Evolutionary conservation across 2,329 filamentous ascomycete genomes (phyloP).

Genomic region (Penicillium freii): DNA sequence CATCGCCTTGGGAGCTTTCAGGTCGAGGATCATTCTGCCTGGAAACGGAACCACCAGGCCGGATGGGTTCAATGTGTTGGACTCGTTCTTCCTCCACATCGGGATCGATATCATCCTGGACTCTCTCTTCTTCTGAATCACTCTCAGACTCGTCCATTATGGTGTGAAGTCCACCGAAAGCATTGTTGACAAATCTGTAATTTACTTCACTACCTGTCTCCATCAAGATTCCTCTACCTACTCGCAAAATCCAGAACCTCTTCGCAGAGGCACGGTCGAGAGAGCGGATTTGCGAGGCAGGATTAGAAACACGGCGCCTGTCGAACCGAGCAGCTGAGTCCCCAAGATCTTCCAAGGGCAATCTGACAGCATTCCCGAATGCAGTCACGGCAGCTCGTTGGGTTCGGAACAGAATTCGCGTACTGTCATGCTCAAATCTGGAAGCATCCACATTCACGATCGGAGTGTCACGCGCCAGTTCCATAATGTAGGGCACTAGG

Average conservation of each 20-base stretch:
- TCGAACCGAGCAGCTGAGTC: slow-evolving; percentile 35
- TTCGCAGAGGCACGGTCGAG: slow-evolving; percentile 36
- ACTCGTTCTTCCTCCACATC: slow-evolving; percentile 48
- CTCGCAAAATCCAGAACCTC: slow-evolving; percentile 59
- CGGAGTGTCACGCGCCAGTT: slow-evolving; percentile 50
- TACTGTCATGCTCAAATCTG: slow-evolving; percentile 57
- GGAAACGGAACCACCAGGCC: slow-evolving; percentile 2
- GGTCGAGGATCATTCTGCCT: background rate
- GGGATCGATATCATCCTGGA: slow-evolving; percentile 50
- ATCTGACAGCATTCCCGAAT: slow-evolving; percentile 54
- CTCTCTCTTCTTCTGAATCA: slow-evolving; percentile 44
- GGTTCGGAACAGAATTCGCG: slow-evolving; percentile 51
- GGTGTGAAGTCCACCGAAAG: slow-evolving; percentile 60
- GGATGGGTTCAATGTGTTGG: slow-evolving; percentile 34
- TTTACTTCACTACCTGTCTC: slow-evolving; percentile 56
- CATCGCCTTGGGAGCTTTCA: background rate
- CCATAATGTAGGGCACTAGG: slow-evolving; percentile 60
- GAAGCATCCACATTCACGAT: slow-evolving; percentile 59
- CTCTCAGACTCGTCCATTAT: slow-evolving; percentile 36
- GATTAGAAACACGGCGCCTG: slow-evolving; percentile 18
- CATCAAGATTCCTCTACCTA: slow-evolving; percentile 59
- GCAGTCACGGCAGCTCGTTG: slow-evolving; percentile 57
- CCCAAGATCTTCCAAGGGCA: slow-evolving; percentile 53
- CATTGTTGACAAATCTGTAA: slow-evolving; percentile 57
- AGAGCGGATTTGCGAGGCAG: slow-evolving; percentile 28